These are phyloP conservation scores for Acrocalymma vagum DNA, from an alignment of 2,329 filamentous ascomycete genomes.

Conservation along the genomic window DNA sequence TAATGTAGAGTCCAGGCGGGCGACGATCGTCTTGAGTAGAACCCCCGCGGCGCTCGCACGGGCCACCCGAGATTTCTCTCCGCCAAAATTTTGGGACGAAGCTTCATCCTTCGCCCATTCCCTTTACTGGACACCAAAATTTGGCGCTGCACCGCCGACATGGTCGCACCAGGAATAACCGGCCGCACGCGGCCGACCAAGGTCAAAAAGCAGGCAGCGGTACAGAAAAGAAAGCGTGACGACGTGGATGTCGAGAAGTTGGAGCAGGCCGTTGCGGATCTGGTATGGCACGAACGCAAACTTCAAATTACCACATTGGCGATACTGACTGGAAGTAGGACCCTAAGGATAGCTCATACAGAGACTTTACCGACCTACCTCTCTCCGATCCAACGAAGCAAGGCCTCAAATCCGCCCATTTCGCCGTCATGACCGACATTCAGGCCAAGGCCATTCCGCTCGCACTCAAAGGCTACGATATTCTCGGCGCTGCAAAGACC, in stretches of 20 bases:
- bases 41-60: constrained; percentile 36
- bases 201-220: constrained; percentile 63
- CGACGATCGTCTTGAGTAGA: not conserved
- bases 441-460: constrained; percentile 89
- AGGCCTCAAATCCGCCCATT: constrained; percentile 87
- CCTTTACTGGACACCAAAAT: constrained; percentile 5
- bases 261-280: constrained; percentile 52
- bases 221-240: constrained; percentile 64
- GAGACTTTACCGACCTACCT: constrained; percentile 83
- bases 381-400: constrained; percentile 81
- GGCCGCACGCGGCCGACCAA: constrained; percentile 59
- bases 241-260: constrained; percentile 58
- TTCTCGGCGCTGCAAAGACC: constrained; percentile 94
- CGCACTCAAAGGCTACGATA: constrained; percentile 84
- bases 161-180: constrained; percentile 45
- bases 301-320: too few relatives aligned
- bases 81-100: constrained; percentile 31
- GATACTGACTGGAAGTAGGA: constrained; percentile 58
- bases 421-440: constrained; percentile 89
- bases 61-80: constrained; percentile 18
- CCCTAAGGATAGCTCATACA: constrained; percentile 65
- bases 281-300: constrained; percentile 36
- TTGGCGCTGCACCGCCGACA: constrained; percentile 22
- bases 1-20: not conserved
- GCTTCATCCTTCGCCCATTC: constrained; percentile 20